Base-by-base conservation (phyloP, 768 basidiomycete genomes). In the Brasilioporus rufonigricans region DNA sequence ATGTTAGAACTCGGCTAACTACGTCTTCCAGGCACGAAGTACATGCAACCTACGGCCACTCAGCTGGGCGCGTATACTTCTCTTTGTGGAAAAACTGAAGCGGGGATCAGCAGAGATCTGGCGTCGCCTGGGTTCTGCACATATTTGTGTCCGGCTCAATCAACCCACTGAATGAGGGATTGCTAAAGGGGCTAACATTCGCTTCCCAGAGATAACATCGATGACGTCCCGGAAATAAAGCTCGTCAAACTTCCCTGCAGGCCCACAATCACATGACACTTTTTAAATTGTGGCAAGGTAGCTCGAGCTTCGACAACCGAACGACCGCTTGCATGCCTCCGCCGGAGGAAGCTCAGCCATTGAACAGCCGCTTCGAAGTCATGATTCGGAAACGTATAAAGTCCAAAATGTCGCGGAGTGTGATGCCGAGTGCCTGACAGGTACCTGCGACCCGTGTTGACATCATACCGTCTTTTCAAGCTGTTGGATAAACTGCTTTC, bases 391-490 rank as follows among this genome's bases (percentile, higher is more conserved):
- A 51, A 41, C 9, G 35, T 41, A 21, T 43, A 49, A 27, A 38
- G 39, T 19, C 19, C 19, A 48, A 23, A 35, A 45, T 39, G 48
- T 55, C 49, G 52, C 16, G 43, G 54, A 53, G 16, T 39, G 39
- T 35, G 48, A 56, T 18, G 23, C 13, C 18, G 48, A 51, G 43
- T 52, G 50, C 50, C 61, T 54, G 44, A 52, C 49, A 36, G 54
- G 45, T 43, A 21, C 11, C 11, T 4, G 40, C 27, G 18, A 7
- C 35, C 31, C 19, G n/a, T n/a, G n/a, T n/a, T n/a, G n/a, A n/a
- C 48, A 62, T 52, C 40, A 57, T 62, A 33, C 45, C 32, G 27
- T 47, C 0, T 48, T 54, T 23, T 21, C 44, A 36, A 44, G 23
- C 18, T 26, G 19, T 35, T 43, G 27, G 33, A 38, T 31, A 35